Conservation (phyloP, 148 eudicot genomes). For the Linanthus parryae region DNA sequence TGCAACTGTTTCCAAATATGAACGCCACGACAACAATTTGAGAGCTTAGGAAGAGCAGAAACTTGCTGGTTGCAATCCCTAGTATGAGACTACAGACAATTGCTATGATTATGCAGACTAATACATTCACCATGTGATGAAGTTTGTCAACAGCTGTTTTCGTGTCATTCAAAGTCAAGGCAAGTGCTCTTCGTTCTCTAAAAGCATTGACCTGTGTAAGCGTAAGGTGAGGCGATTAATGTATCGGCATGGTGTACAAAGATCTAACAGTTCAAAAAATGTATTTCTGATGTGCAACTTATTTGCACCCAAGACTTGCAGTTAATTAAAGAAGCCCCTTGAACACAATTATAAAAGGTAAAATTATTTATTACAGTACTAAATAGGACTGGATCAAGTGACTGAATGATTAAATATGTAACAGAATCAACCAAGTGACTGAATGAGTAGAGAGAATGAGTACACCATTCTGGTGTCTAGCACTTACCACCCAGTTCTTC, state of each 20-base stretch:
- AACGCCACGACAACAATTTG: conserved; percentile 50
- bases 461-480: too few relatives aligned
- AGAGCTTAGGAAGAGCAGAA: conserved; percentile 37
- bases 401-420: not conserved
- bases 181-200: conserved; percentile 46
- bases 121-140: conserved; percentile 39
- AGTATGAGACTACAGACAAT: conserved; percentile 21
- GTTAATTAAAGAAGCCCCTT: not conserved
- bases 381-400: not conserved
- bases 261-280: not conserved
- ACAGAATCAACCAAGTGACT: too few relatives aligned
- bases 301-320: not conserved
- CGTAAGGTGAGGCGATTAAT: not conserved
- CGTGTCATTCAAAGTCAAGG: conserved; percentile 50
- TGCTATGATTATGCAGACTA: conserved; percentile 26
- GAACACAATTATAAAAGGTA: not conserved
- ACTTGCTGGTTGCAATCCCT: conserved; percentile 29
- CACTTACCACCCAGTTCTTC: conserved; percentile 10
- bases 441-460: not conserved
- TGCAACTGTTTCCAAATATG: conserved; percentile 49
- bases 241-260: not conserved
- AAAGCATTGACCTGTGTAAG: conserved; percentile 38
- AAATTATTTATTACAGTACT: not conserved
- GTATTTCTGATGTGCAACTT: not conserved
- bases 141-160: conserved; percentile 53